phyloP scores from a whole-genome alignment of 2,329 filamentous ascomycete genomes.

The Diaporthe citrichinensis region DNA sequence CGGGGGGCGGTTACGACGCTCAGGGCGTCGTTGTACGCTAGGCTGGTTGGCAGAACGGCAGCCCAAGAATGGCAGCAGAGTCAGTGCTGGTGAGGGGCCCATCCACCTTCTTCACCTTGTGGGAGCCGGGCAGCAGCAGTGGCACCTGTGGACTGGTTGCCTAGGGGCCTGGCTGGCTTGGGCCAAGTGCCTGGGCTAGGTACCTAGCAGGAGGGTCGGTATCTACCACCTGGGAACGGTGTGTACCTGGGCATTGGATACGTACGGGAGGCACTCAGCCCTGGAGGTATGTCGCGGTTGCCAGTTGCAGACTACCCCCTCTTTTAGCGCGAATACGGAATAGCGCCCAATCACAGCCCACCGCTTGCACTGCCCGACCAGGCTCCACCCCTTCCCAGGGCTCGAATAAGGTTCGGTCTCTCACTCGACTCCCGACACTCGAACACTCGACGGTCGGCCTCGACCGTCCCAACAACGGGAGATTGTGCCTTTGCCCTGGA shows the following conservation, averaged over 20 bases:
- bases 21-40: conserved; percentile 14
- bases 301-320: conserved; percentile 29
- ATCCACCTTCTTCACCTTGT: not conserved
- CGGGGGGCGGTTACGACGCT: conserved; percentile 24
- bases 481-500: conserved; percentile 5
- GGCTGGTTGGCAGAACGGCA: conserved; percentile 12
- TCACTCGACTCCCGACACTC: conserved; percentile 26
- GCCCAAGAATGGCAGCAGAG: conserved; percentile 22
- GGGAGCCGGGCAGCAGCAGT: conserved; percentile 1
- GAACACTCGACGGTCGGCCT: conserved; percentile 5
- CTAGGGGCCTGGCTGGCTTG: conserved; percentile 5
- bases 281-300: conserved; percentile 9
- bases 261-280: not conserved
- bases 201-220: not conserved
- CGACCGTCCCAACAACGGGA: conserved; percentile 16
- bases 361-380: conserved; percentile 26
- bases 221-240: conserved; percentile 1
- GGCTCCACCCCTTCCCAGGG: conserved; percentile 31
- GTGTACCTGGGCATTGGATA: not conserved
- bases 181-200: not conserved
- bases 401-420: conserved; percentile 27
- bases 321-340: conserved; percentile 32
- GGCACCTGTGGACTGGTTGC: conserved; percentile 13
- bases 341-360: conserved; percentile 32
- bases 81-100: conserved; percentile 1